Percentiles rank a stretch among this genome's conserved stretches.
These are phyloP conservation scores for Saussurea involucrata DNA, from an alignment of 129 eudicot species.

Conservation along the genomic window DNA sequence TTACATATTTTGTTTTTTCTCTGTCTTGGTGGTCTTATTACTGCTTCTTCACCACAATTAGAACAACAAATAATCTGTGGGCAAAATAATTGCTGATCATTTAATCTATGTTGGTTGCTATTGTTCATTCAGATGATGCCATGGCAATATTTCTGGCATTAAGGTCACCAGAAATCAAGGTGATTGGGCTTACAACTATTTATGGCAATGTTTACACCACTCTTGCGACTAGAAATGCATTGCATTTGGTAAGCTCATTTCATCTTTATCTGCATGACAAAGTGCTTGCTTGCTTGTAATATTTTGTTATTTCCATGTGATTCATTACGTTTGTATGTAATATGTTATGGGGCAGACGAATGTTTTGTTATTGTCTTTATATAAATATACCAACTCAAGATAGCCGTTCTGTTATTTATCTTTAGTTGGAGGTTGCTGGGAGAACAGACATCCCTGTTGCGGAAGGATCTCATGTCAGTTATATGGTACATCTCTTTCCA, in stretches of 20 bases:
- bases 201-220: constrained; percentile 96
- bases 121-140: constrained; percentile 71
- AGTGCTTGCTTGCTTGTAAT: neutral
- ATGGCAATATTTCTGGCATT: constrained; percentile 98
- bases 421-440: constrained; percentile 89
- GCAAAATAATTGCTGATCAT: neutral
- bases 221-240: constrained; percentile 91
- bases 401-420: neutral
- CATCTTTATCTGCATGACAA: neutral
- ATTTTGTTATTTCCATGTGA: neutral
- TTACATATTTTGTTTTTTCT: neutral
- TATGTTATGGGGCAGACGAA: neutral
- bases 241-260: constrained; percentile 69
- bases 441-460: constrained; percentile 96
- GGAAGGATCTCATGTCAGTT: constrained; percentile 96
- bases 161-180: constrained; percentile 80
- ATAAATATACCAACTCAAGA: neutral
- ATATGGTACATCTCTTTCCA: constrained; percentile 47
- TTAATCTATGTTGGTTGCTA: constrained; percentile 4
- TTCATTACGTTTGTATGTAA: neutral
- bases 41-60: neutral
- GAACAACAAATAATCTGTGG: neutral
- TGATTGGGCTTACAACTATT: constrained; percentile 91
- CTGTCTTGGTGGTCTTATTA: neutral
- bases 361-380: neutral